These are phyloP conservation scores for Coprinopsis sp. DNA, from an alignment of 768 basidiomycete genomes.

Conservation along the genomic window DNA sequence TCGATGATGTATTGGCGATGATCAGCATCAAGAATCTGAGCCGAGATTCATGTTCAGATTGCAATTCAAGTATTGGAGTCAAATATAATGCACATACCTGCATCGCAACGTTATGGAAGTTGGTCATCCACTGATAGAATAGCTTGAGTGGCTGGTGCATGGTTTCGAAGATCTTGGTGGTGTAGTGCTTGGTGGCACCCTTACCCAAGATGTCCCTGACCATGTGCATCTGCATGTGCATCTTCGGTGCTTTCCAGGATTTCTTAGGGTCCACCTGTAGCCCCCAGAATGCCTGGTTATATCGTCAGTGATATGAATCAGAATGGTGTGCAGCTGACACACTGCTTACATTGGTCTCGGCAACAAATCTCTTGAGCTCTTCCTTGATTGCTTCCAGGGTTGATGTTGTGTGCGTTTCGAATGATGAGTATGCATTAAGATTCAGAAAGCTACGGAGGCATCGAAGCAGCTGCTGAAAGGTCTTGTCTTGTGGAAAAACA, in stretches of 20 bases:
- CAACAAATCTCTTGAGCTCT: constrained; percentile 16
- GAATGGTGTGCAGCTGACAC: constrained; percentile 3
- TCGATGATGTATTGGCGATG: background rate
- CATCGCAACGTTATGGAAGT: background rate
- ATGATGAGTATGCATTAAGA: constrained; percentile 22
- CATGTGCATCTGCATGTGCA: constrained; percentile 27
- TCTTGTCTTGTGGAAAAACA: background rate
- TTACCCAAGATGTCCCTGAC: constrained; percentile 29
- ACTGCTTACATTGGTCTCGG: constrained; percentile 20
- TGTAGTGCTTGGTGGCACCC: constrained; percentile 17
- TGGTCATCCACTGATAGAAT: constrained; percentile 1
- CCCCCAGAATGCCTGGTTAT: background rate
- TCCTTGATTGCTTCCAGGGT: constrained; percentile 21
- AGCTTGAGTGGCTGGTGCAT: constrained; percentile 3
- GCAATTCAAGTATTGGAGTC: background rate
- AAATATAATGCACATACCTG: background rate
- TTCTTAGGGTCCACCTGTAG: constrained; percentile 3
- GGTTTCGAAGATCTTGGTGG: constrained; percentile 2
- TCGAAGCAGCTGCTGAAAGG: constrained; percentile 23
- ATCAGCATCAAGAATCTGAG: background rate
- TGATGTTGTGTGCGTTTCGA: constrained; percentile 30
- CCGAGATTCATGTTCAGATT: background rate
- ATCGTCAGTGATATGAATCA: background rate
- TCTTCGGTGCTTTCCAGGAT: constrained; percentile 35
- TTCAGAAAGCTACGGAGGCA: constrained; percentile 19